These are phyloP conservation scores for Chlorella sp. DNA, from an alignment of 139 green algal genomes.

Conservation along the genomic window DNA sequence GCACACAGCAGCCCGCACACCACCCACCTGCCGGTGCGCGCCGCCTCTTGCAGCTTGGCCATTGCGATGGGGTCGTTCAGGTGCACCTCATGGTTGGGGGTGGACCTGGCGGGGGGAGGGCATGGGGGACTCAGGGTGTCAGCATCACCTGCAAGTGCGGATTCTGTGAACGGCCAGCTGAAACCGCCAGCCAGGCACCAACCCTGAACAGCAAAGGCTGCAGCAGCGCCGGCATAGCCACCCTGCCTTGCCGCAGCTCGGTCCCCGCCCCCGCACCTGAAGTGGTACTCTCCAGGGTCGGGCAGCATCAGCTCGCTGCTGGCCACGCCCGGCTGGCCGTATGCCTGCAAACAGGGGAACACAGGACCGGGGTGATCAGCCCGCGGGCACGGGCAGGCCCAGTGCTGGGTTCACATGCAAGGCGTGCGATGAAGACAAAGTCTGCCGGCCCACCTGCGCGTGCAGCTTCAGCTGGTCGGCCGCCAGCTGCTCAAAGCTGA, in stretches of 20 bases:
- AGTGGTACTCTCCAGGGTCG: constrained; percentile 91
- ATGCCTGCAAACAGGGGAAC: constrained; percentile 49
- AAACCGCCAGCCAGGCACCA: too few species aligned
- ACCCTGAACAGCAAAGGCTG: too few species aligned
- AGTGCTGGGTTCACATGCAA: too few species aligned
- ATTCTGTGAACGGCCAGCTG: too few species aligned
- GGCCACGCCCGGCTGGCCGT: constrained; percentile 55
- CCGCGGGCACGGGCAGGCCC: too few species aligned
- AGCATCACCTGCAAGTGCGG: too few species aligned
- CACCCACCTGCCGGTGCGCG: constrained; percentile 48
- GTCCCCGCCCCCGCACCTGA: constrained; percentile 38
- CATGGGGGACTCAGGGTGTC: neutral
- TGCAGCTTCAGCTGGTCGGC: constrained; percentile 83
- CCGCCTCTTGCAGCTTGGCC: constrained; percentile 88
- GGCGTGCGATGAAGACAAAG: too few species aligned
- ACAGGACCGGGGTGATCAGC: too few species aligned
- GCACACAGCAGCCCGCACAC: too few species aligned
- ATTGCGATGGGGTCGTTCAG: constrained; percentile 95
- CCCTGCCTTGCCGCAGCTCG: too few species aligned
- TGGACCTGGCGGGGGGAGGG: constrained; percentile 36
- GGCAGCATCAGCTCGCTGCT: constrained; percentile 52
- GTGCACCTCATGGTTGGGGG: constrained; percentile 81
- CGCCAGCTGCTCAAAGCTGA: constrained; percentile 68
- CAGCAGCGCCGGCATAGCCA: too few species aligned
- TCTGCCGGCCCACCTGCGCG: too few species aligned